Base-by-base conservation (phyloP, 805 yeast species). In the Torulaspora microellipsoides region DNA sequence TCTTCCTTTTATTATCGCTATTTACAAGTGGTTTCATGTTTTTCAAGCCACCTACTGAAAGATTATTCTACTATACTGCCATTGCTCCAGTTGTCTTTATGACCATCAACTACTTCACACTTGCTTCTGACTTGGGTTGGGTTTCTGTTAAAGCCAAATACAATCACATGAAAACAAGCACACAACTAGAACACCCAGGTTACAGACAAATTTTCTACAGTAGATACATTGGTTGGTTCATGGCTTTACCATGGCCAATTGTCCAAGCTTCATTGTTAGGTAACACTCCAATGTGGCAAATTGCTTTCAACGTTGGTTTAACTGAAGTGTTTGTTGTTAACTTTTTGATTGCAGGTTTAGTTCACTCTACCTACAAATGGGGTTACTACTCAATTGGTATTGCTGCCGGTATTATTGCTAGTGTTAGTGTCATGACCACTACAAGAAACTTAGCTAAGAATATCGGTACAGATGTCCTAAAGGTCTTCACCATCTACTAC, bases 61-160 rank as follows among this genome's bases (percentile, higher is more conserved):
- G 73, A 44, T 55, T 70, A 35, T 61, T 69, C 36, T 59, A 52
- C 44, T 56, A 50, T 31, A 56, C 70, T 43, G 74, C 80, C 14
- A 66, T 75, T 43, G 66, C 70, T 33, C 70, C 77, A 7, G 60
- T 64, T 45, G 61, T 74, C 40, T 66, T 75, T 42, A 57, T 76
- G 64, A 66, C 77, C 15, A 66, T 70, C 51, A 59, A 73, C 43
- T 79, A 78, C 57, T 79, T 74, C 60, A 75, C 83, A 2, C 60
- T 75, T 62, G 84, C 84, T 36, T 76, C 84, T 27, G 66, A 79
- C 58, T 69, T 79, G 45, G 84, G 85, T 63, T 76, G 75, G 70
- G 59, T 81, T 34, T 67, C 67, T 23, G 65, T 72, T 37, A 63
- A 63, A 31, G 72, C 72, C 35, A 77, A 77, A 53, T 79, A 77